Percentiles rank a stretch among this genome's conserved stretches.
These are phyloP conservation scores for Nicotiana otophora DNA, from an alignment of 257 asterid species.

Conservation along the genomic window DNA sequence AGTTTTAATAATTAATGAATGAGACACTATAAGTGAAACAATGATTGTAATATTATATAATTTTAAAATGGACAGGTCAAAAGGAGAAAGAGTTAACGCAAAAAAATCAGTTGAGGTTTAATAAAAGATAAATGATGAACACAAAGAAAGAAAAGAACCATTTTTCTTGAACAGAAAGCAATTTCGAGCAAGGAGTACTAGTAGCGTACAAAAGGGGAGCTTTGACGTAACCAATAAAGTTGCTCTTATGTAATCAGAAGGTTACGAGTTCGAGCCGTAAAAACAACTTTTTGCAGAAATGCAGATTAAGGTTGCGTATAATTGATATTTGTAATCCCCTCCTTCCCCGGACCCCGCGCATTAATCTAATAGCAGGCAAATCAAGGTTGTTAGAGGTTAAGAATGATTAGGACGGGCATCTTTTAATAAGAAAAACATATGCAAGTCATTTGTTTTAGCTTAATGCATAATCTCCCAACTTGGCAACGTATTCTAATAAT, in stretches of 20 bases:
- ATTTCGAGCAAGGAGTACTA: no score
- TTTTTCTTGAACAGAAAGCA: neutral
- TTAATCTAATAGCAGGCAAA: neutral
- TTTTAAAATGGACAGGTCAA: constrained; percentile 11
- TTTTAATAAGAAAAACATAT: neutral
- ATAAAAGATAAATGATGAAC: neutral
- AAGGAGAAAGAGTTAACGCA: neutral
- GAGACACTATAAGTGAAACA: neutral
- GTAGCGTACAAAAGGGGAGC: no score
- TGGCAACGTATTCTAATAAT: neutral
- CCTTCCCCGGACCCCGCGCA: no score
- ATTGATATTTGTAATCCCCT: no score
- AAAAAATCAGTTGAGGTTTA: constrained; percentile 12
- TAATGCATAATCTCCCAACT: neutral
- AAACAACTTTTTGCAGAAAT: no score
- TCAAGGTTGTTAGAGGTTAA: neutral
- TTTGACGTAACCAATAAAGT: no score
- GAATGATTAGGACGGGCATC: neutral
- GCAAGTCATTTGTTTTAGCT: neutral
- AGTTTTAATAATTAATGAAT: neutral
- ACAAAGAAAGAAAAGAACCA: neutral
- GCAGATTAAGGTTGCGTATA: no score
- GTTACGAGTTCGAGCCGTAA: no score
- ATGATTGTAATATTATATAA: neutral
- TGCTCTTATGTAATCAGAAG: no score